A percentile compares a stretch with the other conserved stretches of the same genome.
These are phyloP conservation scores for Daldinia sp. DNA, from an alignment of 2,329 filamentous ascomycete genomes.

Conservation along the genomic window DNA sequence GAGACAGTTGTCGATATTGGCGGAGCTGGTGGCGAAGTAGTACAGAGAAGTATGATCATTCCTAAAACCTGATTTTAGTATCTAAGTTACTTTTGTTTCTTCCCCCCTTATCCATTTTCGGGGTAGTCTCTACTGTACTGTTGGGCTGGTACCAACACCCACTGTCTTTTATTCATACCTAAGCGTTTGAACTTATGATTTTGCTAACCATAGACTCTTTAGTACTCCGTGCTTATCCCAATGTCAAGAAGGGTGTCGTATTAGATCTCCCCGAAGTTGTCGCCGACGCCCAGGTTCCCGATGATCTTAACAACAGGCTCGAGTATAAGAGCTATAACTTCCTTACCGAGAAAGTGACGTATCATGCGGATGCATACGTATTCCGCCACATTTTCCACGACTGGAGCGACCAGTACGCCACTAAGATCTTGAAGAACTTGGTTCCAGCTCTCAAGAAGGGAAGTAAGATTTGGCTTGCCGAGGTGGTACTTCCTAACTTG, in stretches of 20 bases:
- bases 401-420: slow-evolving; percentile 52
- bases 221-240: slow-evolving; percentile 40
- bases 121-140: not conserved
- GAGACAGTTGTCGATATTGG: slow-evolving; percentile 46
- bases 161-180: too few relatives aligned
- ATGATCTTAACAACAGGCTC: slow-evolving; percentile 41
- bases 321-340: slow-evolving; percentile 46
- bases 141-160: too few relatives aligned
- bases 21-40: slow-evolving; percentile 46
- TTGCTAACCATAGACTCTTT: slow-evolving; percentile 5
- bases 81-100: not conserved
- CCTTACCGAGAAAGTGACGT: slow-evolving; percentile 39
- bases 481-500: slow-evolving; percentile 45
- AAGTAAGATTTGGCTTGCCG: slow-evolving; percentile 44
- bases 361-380: slow-evolving; percentile 44
- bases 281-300: slow-evolving; percentile 39
- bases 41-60: slow-evolving; percentile 33
- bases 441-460: slow-evolving; percentile 49
- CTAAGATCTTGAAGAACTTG: slow-evolving; percentile 50
- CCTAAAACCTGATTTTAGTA: not conserved
- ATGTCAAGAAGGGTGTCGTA: slow-evolving; percentile 39
- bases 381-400: slow-evolving; percentile 54
- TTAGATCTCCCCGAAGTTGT: slow-evolving; percentile 48
- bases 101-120: not conserved
- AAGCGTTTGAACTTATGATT: not conserved